Conservation (phyloP, 176 grass and related monocot genomes). For the Ananas comosus region DNA sequence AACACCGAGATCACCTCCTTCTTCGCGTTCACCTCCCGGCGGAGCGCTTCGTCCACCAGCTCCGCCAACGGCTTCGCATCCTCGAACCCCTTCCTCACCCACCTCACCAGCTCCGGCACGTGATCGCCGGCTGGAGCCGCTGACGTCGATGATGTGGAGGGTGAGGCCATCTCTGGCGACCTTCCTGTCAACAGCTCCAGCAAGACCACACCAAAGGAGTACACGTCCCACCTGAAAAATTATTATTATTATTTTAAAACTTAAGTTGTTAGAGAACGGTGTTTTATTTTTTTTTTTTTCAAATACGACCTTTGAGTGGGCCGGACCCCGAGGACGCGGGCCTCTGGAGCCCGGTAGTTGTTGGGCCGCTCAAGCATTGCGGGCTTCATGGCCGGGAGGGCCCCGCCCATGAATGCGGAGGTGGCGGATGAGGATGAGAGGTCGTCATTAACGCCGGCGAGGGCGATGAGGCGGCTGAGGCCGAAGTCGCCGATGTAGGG, state of each 20-base stretch:
- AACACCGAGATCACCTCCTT: slow-evolving; percentile 76
- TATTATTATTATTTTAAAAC: too few relatives aligned
- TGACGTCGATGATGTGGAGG: slow-evolving; percentile 38
- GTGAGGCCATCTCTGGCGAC: slow-evolving; percentile 36
- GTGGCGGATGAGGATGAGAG: slow-evolving; percentile 7
- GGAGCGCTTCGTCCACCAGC: slow-evolving; percentile 47
- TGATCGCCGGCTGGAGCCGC: slow-evolving; percentile 35
- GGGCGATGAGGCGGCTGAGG: slow-evolving; percentile 49
- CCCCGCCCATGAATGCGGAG: slow-evolving; percentile 23
- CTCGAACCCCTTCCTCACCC: slow-evolving; percentile 63
- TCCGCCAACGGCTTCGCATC: slow-evolving; percentile 44
- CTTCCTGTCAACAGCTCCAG: slow-evolving; percentile 66
- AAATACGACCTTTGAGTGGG: slow-evolving; percentile 30
- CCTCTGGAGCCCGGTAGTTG: slow-evolving; percentile 64
- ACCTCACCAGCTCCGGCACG: slow-evolving; percentile 62
- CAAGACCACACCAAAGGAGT: slow-evolving; percentile 57
- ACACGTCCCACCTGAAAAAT: slow-evolving; percentile 53
- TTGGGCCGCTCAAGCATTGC: slow-evolving; percentile 14
- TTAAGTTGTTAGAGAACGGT: too few relatives aligned
- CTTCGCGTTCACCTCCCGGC: slow-evolving; percentile 41
- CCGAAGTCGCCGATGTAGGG: slow-evolving; percentile 65
- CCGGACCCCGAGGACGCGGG: background rate
- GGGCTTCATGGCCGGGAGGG: slow-evolving; percentile 38
- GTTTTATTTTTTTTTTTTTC: too few relatives aligned
- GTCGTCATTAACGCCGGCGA: slow-evolving; percentile 28